Base-by-base conservation (phyloP, 331 rosid genomes). In the Telfairia occidentalis region DNA sequence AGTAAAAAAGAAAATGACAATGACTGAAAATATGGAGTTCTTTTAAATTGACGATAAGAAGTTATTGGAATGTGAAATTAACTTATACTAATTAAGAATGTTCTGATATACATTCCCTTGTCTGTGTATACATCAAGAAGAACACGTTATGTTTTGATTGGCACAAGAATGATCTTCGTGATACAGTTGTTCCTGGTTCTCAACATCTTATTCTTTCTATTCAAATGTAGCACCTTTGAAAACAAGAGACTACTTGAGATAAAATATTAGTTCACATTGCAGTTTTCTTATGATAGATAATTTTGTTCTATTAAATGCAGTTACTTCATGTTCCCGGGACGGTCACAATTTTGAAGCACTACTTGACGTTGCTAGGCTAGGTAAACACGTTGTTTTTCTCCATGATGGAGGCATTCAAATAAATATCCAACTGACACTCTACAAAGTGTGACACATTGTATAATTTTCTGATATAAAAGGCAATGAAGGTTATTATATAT, bases 1-100 rank as follows among this genome's bases (percentile, higher is more conserved):
- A n/a, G n/a, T n/a, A n/a, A n/a, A n/a, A 29, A 38, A 38, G 37
- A 37, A 24, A 34, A n/a, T 1, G 30, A 64, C 26, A n/a, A n/a
- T n/a, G n/a, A n/a, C n/a, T n/a, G n/a, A n/a, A n/a, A n/a, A n/a
- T n/a, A n/a, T n/a, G n/a, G n/a, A n/a, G n/a, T n/a, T n/a, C 29
- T 10, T 42, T 83, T 73, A 35, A 35, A 78, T 52, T 38, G 59
- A n/a, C 71, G 70, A 54, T 2, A 15, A 40, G 55, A 78, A 46
- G 43, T 49, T 65, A 19, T 52, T 52, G 73, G 66, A 45, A 32
- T 43, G 53, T 53, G 46, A 28, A 3, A 60, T 70, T 55, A 13
- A 55, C 48, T 69, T 48, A 13, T 57, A 46, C 24, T 79, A 37
- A 50, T 67, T 40, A 40, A 40, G 71, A 67, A 69, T 32, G 54